Conservation (phyloP, 345 rosid genomes). For the Trapa bicornis region DNA sequence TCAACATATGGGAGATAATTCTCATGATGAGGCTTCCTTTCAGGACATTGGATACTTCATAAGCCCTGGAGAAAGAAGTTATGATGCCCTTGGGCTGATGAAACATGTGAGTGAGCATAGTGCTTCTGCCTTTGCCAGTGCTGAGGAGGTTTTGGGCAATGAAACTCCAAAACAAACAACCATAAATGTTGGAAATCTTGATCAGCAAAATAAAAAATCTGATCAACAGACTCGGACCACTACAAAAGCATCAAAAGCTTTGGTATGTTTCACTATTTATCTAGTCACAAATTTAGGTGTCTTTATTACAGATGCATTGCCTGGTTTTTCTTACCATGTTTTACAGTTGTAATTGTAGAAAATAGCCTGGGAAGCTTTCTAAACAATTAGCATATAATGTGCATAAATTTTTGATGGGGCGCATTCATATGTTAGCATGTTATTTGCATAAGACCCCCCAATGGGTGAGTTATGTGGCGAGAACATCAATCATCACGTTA, state of each 20-base stretch:
- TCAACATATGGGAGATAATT: neutral
- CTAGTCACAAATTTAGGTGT: too few species aligned
- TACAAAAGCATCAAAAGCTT: conserved; percentile 34
- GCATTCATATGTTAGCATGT: too few species aligned
- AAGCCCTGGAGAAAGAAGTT: conserved; percentile 85
- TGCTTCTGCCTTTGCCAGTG: conserved; percentile 84
- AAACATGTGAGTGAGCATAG: conserved; percentile 78
- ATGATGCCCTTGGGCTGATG: conserved; percentile 85
- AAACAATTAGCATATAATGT: too few species aligned
- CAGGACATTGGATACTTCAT: conserved; percentile 83
- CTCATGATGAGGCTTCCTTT: neutral
- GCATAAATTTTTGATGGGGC: too few species aligned
- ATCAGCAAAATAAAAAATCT: conserved; percentile 27
- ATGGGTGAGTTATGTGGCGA: too few species aligned
- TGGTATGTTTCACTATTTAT: conserved; percentile 11
- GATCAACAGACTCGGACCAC: conserved; percentile 24
- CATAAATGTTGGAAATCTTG: conserved; percentile 19
- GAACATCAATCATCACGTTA: neutral
- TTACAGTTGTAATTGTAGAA: too few species aligned
- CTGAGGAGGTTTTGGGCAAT: conserved; percentile 73
- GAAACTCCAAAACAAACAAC: conserved; percentile 52
- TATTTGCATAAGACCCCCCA: too few species aligned
- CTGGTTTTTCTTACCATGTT: too few species aligned
- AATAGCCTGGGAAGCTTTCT: too few species aligned
- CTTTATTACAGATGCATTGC: too few species aligned